Percentiles rank a stretch among this genome's conserved stretches.
phyloP scores from a whole-genome alignment of 148 eudicot species.

The Heliamphora exappendiculata region DNA sequence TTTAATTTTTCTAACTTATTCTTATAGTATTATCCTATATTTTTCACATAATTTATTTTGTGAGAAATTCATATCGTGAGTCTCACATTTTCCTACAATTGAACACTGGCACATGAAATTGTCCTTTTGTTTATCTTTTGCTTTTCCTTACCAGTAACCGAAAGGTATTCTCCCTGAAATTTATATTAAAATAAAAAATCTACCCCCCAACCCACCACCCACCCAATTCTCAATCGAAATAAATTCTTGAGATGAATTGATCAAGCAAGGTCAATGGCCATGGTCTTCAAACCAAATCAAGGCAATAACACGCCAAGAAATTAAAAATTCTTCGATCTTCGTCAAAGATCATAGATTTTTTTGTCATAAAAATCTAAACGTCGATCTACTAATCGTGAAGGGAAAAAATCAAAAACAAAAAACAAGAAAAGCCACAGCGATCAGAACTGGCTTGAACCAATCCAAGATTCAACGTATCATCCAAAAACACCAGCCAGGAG shows the following conservation, averaged over 20 bases:
- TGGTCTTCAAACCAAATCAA: background rate
- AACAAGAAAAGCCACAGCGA: background rate
- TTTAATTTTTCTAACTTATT: no score
- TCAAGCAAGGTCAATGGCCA: background rate
- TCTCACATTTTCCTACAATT: no score
- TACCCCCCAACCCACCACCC: background rate
- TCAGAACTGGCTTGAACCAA: background rate
- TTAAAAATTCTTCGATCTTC: background rate
- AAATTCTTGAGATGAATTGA: background rate
- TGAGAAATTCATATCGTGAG: no score
- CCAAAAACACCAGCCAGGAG: background rate
- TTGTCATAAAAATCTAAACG: no score
- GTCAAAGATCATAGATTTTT: background rate
- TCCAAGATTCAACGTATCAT: background rate
- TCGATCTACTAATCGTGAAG: background rate
- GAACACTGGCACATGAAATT: no score
- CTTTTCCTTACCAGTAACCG: background rate
- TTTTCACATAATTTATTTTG: no score
- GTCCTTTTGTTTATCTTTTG: background rate
- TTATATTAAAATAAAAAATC: background rate
- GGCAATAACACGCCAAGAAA: background rate
- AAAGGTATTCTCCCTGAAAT: no score
- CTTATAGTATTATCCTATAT: no score
- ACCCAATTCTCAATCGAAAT: background rate
- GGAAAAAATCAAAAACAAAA: background rate